A percentile compares a stretch with the other conserved stretches of the same genome.
These are phyloP conservation scores for Gaertneriomyces semiglobifer DNA, from an alignment of 192 early-diverging fungal genomes.

Conservation along the genomic window DNA sequence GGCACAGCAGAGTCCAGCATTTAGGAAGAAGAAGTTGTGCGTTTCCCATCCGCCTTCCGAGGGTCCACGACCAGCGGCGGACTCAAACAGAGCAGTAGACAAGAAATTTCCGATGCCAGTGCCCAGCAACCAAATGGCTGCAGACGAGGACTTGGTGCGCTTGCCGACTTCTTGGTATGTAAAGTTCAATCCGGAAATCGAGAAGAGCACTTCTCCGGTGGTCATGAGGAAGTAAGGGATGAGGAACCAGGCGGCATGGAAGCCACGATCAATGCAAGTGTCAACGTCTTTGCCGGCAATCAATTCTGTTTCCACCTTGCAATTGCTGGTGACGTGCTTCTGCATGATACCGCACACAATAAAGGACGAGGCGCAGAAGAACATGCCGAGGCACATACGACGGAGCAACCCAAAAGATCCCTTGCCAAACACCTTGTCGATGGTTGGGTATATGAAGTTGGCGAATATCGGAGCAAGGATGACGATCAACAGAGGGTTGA, in stretches of 20 bases:
- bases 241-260: conserved; percentile 19
- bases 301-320: conserved; percentile 16
- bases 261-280: conserved; percentile 22
- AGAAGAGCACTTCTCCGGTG: conserved; percentile 55
- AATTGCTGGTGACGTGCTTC: conserved; percentile 29
- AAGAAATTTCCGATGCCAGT: conserved; percentile 48
- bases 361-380: conserved; percentile 50
- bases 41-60: conserved; percentile 35
- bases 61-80: conserved; percentile 15
- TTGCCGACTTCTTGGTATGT: conserved; percentile 63
- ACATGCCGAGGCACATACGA: conserved; percentile 55
- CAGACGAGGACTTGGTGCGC: conserved; percentile 52
- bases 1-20: conserved; percentile 33
- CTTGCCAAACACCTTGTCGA: conserved; percentile 40
- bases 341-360: conserved; percentile 36
- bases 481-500: conserved; percentile 51
- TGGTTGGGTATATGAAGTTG: conserved; percentile 51
- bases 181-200: conserved; percentile 62
- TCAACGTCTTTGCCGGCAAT: conserved; percentile 16
- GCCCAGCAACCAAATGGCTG: conserved; percentile 56
- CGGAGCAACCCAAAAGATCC: conserved; percentile 44
- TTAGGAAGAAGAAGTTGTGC: conserved; percentile 31
- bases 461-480: conserved; percentile 54
- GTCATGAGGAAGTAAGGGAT: conserved; percentile 56
- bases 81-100: conserved; percentile 29